Conservation (phyloP, 2,329 filamentous ascomycete species). For the Sarocladiaceae sp. region DNA sequence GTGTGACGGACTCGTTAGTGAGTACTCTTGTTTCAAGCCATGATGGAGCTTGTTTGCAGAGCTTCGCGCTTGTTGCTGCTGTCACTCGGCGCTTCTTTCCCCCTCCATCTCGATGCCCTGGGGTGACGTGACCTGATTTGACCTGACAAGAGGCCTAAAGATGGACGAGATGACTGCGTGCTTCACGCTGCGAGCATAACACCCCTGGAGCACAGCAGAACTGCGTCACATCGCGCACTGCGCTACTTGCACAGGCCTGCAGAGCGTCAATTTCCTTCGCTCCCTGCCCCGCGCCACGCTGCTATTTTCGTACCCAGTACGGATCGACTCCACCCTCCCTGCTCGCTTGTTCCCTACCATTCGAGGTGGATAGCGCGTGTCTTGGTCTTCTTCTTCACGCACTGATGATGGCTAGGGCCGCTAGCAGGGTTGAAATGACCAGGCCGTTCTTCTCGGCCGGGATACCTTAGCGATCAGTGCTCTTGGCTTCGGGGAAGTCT, state of each 20-base stretch:
- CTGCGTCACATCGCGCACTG: neutral
- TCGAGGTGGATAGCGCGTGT: too few species aligned
- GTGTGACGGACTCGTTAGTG: neutral
- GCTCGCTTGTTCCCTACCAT: too few species aligned
- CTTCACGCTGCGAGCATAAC: neutral
- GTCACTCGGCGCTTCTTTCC: constrained; percentile 4
- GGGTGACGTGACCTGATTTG: neutral
- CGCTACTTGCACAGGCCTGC: neutral
- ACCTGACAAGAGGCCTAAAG: neutral
- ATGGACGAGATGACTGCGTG: neutral
- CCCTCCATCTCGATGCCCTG: neutral
- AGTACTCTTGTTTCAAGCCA: neutral
- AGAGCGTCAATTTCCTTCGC: neutral
- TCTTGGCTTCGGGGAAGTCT: neutral
- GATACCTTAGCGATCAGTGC: neutral
- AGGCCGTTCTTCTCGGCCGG: neutral
- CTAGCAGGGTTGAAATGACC: too few species aligned
- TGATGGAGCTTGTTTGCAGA: neutral
- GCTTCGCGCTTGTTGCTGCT: neutral
- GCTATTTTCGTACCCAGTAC: neutral
- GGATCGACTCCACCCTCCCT: neutral
- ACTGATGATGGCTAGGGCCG: too few species aligned
- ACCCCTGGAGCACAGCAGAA: neutral
- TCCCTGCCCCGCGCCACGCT: neutral
- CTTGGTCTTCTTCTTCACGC: too few species aligned